Evolutionary conservation across 176 grass and related monocot species (phyloP).

Genomic region (Guadua angustifolia): DNA sequence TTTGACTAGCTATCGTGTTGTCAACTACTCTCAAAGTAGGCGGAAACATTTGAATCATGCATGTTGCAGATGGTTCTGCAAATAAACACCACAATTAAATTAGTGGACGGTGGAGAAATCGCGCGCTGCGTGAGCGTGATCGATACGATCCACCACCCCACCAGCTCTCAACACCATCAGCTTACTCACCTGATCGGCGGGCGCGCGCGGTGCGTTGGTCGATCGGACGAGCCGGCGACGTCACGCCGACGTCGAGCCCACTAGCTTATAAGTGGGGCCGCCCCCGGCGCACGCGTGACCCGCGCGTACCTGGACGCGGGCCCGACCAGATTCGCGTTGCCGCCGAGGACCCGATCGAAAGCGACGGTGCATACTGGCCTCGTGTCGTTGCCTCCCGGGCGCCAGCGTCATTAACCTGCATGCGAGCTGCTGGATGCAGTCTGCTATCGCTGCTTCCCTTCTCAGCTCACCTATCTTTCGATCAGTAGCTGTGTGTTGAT

Average conservation of each 20-base stretch:
- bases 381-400: not conserved
- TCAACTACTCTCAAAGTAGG: not conserved
- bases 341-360: constrained; percentile 23
- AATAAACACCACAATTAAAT: not conserved
- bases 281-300: constrained; percentile 49
- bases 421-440: not conserved
- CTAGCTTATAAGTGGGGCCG: constrained; percentile 6
- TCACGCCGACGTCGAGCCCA: constrained; percentile 55
- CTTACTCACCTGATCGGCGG: not conserved
- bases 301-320: constrained; percentile 25
- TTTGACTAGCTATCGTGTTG: not conserved
- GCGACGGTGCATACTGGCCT: constrained; percentile 24
- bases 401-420: not conserved
- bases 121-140: not conserved
- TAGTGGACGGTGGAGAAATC: not conserved
- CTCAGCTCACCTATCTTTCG: not conserved
- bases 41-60: not conserved
- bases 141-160: not conserved
- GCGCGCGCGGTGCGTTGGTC: too few relatives aligned
- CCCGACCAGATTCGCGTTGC: constrained; percentile 48
- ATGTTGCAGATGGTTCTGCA: not conserved
- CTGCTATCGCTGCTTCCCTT: not conserved
- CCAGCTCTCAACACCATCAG: not conserved
- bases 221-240: constrained; percentile 4
- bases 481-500: not conserved